These are phyloP conservation scores for Tulasnella sp. DNA, from an alignment of 768 basidiomycete species.

Conservation along the genomic window DNA sequence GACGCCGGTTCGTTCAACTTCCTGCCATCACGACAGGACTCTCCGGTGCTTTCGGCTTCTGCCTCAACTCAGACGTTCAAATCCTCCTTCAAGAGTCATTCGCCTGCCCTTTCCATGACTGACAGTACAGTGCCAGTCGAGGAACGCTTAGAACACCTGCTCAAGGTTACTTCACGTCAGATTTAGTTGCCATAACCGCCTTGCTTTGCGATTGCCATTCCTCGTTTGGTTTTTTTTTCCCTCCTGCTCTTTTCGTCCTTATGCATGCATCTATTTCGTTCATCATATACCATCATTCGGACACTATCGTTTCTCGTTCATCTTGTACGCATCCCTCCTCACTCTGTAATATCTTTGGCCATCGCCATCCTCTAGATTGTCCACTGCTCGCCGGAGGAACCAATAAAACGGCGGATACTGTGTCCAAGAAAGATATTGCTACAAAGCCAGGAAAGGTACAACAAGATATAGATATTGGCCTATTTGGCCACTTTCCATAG, in stretches of 20 bases:
- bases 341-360: neutral
- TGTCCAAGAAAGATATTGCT: neutral
- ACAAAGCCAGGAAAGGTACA: neutral
- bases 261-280: neutral
- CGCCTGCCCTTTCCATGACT: conserved; percentile 19
- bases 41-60: neutral
- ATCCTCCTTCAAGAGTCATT: neutral
- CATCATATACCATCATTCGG: neutral
- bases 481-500: conserved; percentile 33
- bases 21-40: conserved; percentile 29
- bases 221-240: conserved; percentile 7
- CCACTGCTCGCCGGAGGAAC: neutral
- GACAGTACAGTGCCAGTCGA: conserved; percentile 62
- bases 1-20: conserved; percentile 81
- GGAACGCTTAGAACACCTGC: conserved; percentile 63
- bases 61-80: conserved; percentile 8
- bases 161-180: conserved; percentile 1
- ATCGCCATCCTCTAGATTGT: neutral
- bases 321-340: neutral
- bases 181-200: conserved; percentile 21
- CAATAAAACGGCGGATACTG: neutral
- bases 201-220: conserved; percentile 16
- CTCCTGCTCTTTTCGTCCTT: neutral
- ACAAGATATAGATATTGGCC: neutral
- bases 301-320: neutral